Base-by-base conservation (phyloP, 1,139 yeast genomes). In the Candida neerlandica region DNA sequence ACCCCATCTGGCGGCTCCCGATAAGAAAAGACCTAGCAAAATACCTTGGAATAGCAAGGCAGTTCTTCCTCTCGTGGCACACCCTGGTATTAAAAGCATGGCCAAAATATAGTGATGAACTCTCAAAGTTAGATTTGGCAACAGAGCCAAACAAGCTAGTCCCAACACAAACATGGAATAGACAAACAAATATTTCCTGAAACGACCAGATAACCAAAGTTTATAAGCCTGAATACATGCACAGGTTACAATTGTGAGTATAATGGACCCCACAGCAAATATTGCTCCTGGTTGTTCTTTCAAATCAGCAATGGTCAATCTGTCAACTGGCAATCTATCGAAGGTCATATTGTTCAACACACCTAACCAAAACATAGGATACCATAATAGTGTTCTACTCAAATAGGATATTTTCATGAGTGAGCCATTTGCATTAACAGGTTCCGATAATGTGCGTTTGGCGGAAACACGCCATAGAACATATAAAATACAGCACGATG, bases 1-100 rank as follows among this genome's bases (percentile, higher is more conserved):
- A 47, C 95, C 97, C 99, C 99, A 92, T 51, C 96, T 75, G 0
- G 96, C 84, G 1, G 90, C 83, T 0, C 99, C 99, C 19, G 94
- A 86, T 7, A 91, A 75, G 49, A 88, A 79, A 35, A 92, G 71
- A 0, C 98, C 99, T 1, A 89, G 65, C 23, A 94, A 70, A 1
- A 94, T 78, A 1, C 98, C 98, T 63, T 91, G 97, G 62, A 90
- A 86, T 18, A 82, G 55, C 47, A 86, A 72, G 0, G 91, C 91
- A 0, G 89, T 77, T 42, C 81, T 61, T 0, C 96, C 91, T 53
- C 86, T 75, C 0, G 96, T 87, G 11, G 90, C 82, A 45, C 97
- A 89, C 0, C 97, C 98, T 0, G 97, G 97, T 3, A 92, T 73
- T 34, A 92, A 71, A 1, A 89, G 58, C 64, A 91, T 70, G 0